Conservation (phyloP, 805 yeast genomes). For the Kazachstania africana region DNA sequence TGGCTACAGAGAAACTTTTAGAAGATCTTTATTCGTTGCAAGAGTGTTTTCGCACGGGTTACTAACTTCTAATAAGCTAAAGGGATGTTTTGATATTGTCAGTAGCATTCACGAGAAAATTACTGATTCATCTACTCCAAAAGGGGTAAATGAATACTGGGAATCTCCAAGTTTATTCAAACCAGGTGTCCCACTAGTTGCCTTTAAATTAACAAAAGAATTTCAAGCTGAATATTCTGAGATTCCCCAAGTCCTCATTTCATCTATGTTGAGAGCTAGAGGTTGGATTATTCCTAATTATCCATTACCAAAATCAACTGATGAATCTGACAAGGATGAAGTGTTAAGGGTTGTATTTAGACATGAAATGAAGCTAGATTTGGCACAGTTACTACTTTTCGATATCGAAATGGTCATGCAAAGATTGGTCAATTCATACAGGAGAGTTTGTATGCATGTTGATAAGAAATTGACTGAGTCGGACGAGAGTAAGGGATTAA, state of each 20-base stretch:
- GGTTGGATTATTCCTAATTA: conserved; percentile 90
- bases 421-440: conserved; percentile 13
- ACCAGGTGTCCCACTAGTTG: conserved; percentile 82
- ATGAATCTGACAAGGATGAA: conserved; percentile 43
- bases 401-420: conserved; percentile 15
- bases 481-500: conserved; percentile 4
- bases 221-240: conserved; percentile 56
- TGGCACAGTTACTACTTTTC: conserved; percentile 24
- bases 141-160: conserved; percentile 19
- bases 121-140: conserved; percentile 22
- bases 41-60: conserved; percentile 38
- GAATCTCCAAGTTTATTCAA: conserved; percentile 36
- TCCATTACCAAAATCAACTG: conserved; percentile 49
- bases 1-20: conserved; percentile 60
- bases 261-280: conserved; percentile 59
- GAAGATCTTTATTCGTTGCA: conserved; percentile 57
- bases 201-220: conserved; percentile 59
- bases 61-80: conserved; percentile 48
- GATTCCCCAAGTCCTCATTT: conserved; percentile 68
- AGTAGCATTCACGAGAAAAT: conserved; percentile 63
- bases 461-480: conserved; percentile 1
- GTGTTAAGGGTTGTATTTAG: conserved; percentile 79
- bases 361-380: conserved; percentile 40
- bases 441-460: conserved; percentile 4
- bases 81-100: conserved; percentile 57